Conservation (phyloP, 306 rosid species). For the Glycine latifolia region DNA sequence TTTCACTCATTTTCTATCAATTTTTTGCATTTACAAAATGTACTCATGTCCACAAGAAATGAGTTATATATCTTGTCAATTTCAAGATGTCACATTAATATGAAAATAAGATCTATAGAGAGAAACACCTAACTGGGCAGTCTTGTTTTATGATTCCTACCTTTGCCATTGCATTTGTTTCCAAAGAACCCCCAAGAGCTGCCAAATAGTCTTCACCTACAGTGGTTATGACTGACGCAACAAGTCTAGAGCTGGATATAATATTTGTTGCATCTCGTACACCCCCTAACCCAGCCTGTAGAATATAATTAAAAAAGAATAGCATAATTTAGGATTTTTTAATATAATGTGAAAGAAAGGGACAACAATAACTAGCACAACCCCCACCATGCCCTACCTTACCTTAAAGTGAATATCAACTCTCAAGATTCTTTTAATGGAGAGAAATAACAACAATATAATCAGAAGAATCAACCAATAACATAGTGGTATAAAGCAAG, state of each 20-base stretch:
- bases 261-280: constrained; percentile 91
- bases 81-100: constrained; percentile 40
- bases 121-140: constrained; percentile 87
- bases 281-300: constrained; percentile 94
- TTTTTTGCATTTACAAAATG: constrained; percentile 24
- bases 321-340: constrained; percentile 3
- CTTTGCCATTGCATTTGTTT: constrained; percentile 92
- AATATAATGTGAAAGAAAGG: constrained; percentile 12
- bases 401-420: constrained; percentile 2
- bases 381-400: constrained; percentile 1
- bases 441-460: not conserved
- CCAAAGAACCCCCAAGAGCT: constrained; percentile 95
- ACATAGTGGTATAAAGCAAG: not conserved
- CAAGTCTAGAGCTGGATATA: constrained; percentile 74
- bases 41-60: constrained; percentile 19
- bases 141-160: constrained; percentile 89
- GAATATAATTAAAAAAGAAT: constrained; percentile 11
- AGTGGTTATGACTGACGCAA: constrained; percentile 75
- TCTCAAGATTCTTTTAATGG: constrained; percentile 7
- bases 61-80: constrained; percentile 13
- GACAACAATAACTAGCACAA: constrained; percentile 19
- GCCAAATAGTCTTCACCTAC: constrained; percentile 92
- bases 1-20: not conserved
- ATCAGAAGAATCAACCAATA: constrained; percentile 32
- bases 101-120: constrained; percentile 46